Evolutionary conservation across 1,284 basidiomycete genomes (phyloP), one percentile per base, ranked within the genome.

Genomic region (Ceratobasidium sp.): DNA sequence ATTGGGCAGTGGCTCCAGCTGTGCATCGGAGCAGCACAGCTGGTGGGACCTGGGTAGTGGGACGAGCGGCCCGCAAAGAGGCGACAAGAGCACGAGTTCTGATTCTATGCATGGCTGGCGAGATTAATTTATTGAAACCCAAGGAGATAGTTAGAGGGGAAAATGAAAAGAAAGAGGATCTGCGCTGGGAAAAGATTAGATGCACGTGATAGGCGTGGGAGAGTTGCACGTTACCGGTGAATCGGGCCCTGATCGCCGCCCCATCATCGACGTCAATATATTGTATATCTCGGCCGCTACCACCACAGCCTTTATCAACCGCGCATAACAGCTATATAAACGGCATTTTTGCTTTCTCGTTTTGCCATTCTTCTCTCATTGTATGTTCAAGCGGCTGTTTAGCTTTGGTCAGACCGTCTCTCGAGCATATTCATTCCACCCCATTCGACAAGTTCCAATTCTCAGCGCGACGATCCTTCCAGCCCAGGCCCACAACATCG

Each of bases 1-100:
- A 93, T 57, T 57, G 54, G 45, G 57, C 67, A 44, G 44, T 47
- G 44, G 57, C 44, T 63, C 60, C 60, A 19, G 60, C 60, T 27
- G 53, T 51, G 17, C 56, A 72, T 72, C 67, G 67, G 31, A 51
- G 27, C 8, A 60, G 41, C 41, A 27, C 36, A 59, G 56, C 31
- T 17, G 67, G 57, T 27, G 24, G 56, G 29, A 56, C 9, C 22
- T 41, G 66, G 11, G 33, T 22, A 47, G 33, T 14, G 24, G 64
- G 48, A n/a, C 64, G 64, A 41, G 45, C 64, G 36, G 64, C 47
- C 3, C 31, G 67, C 44, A 72, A 47, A 15, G 57, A 17, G 24
- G 67, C 29, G 14, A 47, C 22, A 27, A 60, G 31, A 11, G 22
- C 24, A n/a, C 57, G 56, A n/a, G 15, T 47, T 50, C 67, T 59